A percentile compares a stretch with the other conserved stretches of the same genome.
Evolutionary conservation across 2,329 filamentous ascomycete genomes (phyloP).

Genomic region (Akanthomyces dipterigenus): DNA sequence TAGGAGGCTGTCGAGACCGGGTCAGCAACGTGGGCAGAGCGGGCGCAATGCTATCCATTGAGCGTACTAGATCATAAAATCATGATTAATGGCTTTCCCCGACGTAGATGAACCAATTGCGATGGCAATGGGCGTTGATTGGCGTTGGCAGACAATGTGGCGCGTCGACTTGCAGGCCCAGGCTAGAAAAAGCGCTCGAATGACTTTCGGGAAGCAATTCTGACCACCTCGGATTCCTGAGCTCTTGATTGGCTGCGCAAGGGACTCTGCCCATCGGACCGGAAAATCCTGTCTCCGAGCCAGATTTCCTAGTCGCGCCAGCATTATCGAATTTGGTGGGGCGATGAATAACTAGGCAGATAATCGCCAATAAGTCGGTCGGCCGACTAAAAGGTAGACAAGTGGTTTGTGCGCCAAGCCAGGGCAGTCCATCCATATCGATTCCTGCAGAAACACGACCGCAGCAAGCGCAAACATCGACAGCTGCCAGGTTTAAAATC

Average conservation of each 20-base stretch:
- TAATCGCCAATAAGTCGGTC: not conserved
- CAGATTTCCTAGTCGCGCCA: not conserved
- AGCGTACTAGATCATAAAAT: constrained; percentile 16
- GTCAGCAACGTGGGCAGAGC: not conserved
- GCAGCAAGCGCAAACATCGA: not conserved
- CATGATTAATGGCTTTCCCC: constrained; percentile 15
- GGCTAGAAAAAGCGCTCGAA: constrained; percentile 1
- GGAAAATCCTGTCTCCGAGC: not conserved
- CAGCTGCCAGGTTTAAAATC: not conserved
- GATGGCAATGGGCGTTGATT: not conserved
- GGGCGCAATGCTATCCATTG: not conserved
- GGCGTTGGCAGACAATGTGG: not conserved
- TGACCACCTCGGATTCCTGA: constrained; percentile 5
- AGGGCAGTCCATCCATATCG: not conserved
- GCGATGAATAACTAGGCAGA: constrained; percentile 8
- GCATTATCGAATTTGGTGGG: constrained; percentile 2
- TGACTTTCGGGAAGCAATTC: not conserved
- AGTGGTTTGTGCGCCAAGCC: constrained; percentile 6
- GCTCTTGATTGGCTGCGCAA: not conserved
- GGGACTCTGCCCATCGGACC: not conserved
- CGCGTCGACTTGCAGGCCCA: not conserved
- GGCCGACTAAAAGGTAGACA: not conserved
- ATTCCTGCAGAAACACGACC: not conserved
- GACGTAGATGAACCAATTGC: not conserved
- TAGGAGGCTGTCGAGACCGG: constrained; percentile 3